A percentile compares a stretch with the other conserved stretches of the same genome.
These are phyloP conservation scores for Xylaria sp. DNA, from an alignment of 2,329 filamentous ascomycete genomes.

Conservation along the genomic window DNA sequence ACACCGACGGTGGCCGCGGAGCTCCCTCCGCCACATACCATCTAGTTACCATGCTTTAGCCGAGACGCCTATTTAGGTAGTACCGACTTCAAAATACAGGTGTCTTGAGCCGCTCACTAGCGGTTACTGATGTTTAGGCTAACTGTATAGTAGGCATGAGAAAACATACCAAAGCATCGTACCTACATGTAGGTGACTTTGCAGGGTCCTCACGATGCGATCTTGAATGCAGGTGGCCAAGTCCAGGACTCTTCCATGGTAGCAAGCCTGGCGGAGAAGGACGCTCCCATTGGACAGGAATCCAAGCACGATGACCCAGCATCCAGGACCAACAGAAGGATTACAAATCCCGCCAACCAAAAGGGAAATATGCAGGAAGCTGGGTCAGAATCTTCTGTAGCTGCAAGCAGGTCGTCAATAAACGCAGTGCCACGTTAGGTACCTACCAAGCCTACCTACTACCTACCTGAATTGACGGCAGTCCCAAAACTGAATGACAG, in stretches of 20 bases:
- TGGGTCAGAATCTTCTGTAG: slow-evolving; percentile 21
- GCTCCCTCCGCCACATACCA: not conserved
- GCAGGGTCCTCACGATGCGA: slow-evolving; percentile 23
- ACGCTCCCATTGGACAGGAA: not conserved
- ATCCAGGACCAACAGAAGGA: not conserved
- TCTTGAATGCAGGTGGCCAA: slow-evolving; percentile 17
- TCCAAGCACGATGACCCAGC: not conserved
- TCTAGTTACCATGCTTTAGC: not conserved
- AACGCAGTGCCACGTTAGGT: not conserved
- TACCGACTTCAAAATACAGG: not conserved
- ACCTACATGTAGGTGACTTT: slow-evolving; percentile 12
- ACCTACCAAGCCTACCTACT: too few species aligned
- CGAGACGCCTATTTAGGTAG: not conserved
- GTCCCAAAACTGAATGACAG: not conserved
- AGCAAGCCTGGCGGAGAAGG: not conserved
- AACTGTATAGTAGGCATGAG: too few species aligned
- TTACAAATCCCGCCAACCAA: slow-evolving; percentile 15
- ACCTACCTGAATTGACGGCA: not conserved
- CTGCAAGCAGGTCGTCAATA: slow-evolving; percentile 11
- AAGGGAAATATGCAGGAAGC: slow-evolving; percentile 26
- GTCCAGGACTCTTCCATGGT: slow-evolving; percentile 2
- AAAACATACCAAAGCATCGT: not conserved
- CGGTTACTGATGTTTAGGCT: too few species aligned
- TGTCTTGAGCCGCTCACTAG: not conserved
- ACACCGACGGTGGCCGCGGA: not conserved